Evolutionary conservation across 1,284 basidiomycete species (phyloP), one percentile per base, ranked within the genome.

Genomic region (Inonotus hispidus): DNA sequence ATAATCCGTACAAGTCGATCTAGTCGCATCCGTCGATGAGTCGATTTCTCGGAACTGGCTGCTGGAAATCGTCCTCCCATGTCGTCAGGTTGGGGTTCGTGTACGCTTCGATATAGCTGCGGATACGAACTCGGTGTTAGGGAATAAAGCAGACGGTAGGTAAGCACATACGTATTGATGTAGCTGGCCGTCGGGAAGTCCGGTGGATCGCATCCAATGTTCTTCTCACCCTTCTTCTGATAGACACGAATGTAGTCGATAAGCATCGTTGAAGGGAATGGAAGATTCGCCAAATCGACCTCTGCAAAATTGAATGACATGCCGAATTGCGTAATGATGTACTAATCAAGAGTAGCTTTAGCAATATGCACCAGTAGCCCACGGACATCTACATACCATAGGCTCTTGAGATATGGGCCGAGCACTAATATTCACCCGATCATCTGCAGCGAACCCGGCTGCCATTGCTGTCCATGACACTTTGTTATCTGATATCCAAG

Each of bases 231-330:
- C 25, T 71, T 70, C 49, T 78, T 71, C 65, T 81, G 82, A 67
- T 83, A 85, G 16, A 87, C 80, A 13, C 85, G 75, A n/a, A 87
- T 77, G 65, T 84, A 87, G 67, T 87, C 85, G 46, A 87, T 69
- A 23, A 75, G 71, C 79, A 84, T 80, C 32, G 70, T 67, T 25
- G 70, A 71, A 1, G 79, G 78, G 66, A 73, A 78, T 2, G 61
- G 58, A 25, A 79, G 68, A 19, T 75, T 29, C 3, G 59, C 58
- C 47, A 73, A 71, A 58, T 77, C 70, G 58, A 78, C 74, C 5
- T 66, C 67, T 29, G 78, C 78, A 62, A 81, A 78, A 60, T 78
- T 77, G 35, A 71, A 68, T 19, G 78, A 79, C 56, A 81, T 71
- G 61, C 77, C 79, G 37, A 82, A 69, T 65, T 76, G 75, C 56